Evolutionary conservation across 1,284 basidiomycete genomes (phyloP).

Genomic region (Heterobasidion occidentale): DNA sequence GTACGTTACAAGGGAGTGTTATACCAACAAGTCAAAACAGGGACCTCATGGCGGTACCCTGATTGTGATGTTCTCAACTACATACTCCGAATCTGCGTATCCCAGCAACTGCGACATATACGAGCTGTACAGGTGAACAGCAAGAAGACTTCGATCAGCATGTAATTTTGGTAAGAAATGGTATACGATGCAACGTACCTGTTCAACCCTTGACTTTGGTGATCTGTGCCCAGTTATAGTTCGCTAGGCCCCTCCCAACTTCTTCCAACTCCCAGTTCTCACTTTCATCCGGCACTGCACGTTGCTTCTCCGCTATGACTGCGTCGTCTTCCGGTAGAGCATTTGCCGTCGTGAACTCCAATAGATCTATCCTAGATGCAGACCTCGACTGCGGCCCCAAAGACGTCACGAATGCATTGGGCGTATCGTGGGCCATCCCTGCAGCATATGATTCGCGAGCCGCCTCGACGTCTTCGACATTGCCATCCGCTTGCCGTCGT

Average conservation of each 20-base stretch:
- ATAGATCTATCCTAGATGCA: constrained; percentile 24
- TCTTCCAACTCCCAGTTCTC: constrained; percentile 78
- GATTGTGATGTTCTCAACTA: constrained; percentile 89
- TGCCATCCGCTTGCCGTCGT: constrained; percentile 23
- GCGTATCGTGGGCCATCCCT: constrained; percentile 19
- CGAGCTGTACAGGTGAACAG: constrained; percentile 43
- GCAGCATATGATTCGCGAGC: constrained; percentile 17
- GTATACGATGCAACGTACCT: constrained; percentile 48
- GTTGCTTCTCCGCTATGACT: constrained; percentile 18
- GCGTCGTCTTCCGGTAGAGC: constrained; percentile 23
- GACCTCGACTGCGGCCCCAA: constrained; percentile 31
- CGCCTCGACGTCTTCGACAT: constrained; percentile 16
- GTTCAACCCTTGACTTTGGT: constrained; percentile 79
- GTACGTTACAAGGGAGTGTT: neutral
- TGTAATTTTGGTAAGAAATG: neutral
- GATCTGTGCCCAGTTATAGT: constrained; percentile 94
- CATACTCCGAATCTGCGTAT: constrained; percentile 94
- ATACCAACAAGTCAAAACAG: neutral
- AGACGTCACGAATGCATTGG: constrained; percentile 30
- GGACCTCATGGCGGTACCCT: constrained; percentile 27
- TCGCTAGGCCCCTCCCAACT: constrained; percentile 90
- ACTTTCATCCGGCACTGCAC: constrained; percentile 13
- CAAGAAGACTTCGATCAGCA: neutral
- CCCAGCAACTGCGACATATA: constrained; percentile 78
- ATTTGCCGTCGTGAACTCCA: constrained; percentile 16